phyloP scores from a whole-genome alignment of 768 basidiomycete genomes.

The Rhodosporidiobolus sp. region DNA sequence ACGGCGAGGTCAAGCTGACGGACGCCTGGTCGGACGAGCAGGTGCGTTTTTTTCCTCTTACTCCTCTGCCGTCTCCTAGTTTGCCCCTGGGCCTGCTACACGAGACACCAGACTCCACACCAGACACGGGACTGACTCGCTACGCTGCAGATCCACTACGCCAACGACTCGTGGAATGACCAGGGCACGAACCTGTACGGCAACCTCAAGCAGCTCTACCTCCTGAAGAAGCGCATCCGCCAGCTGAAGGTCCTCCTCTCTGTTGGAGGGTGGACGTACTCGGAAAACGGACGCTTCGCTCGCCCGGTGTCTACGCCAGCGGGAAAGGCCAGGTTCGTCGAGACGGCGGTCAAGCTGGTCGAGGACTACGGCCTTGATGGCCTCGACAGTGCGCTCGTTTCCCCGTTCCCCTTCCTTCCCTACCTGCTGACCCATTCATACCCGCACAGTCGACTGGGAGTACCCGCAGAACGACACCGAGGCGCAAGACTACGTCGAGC shows the following conservation, averaged over 20 bases:
- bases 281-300: constrained; percentile 66
- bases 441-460: constrained; percentile 68
- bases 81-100: no score
- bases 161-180: constrained; percentile 93
- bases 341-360: constrained; percentile 69
- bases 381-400: constrained; percentile 55
- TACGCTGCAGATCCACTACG: constrained; percentile 73
- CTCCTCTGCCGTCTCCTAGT: not conserved
- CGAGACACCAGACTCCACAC: no score
- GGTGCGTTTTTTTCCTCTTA: constrained; percentile 38
- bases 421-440: no score
- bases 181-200: constrained; percentile 81
- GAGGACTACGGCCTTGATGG: constrained; percentile 92
- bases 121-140: not conserved
- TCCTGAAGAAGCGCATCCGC: constrained; percentile 79
- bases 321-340: constrained; percentile 72
- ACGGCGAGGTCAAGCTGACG: constrained; percentile 55
- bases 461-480: constrained; percentile 77
- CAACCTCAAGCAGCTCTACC: constrained; percentile 88
- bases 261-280: constrained; percentile 96
- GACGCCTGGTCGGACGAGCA: constrained; percentile 92
- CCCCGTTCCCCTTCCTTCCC: no score
- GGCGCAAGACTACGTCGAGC: constrained; percentile 75
- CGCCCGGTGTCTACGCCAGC: constrained; percentile 67
- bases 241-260: constrained; percentile 71